phyloP scores from a whole-genome alignment of 2,329 filamentous ascomycete genomes.

The Neopestalotiopsis clavispora region DNA sequence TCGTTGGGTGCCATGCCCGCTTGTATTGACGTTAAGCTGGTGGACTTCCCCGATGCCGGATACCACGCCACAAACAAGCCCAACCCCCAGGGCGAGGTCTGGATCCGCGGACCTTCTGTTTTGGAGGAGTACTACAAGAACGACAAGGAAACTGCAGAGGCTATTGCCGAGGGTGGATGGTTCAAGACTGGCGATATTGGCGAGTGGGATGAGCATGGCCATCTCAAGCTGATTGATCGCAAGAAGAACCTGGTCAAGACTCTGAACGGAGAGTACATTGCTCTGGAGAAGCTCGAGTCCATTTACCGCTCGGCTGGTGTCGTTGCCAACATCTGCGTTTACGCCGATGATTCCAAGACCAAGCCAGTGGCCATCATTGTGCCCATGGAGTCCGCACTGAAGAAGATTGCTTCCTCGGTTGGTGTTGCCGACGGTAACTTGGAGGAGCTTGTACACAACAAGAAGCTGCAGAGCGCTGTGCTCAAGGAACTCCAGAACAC shows the following conservation, averaged over 20 bases:
- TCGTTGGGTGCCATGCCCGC: constrained; percentile 77
- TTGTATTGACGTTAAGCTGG: constrained; percentile 80
- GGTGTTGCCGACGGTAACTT: constrained; percentile 61
- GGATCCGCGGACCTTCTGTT: constrained; percentile 79
- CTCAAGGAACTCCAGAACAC: constrained; percentile 67
- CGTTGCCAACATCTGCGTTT: constrained; percentile 62
- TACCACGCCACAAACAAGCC: constrained; percentile 79
- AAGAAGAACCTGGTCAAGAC: constrained; percentile 93
- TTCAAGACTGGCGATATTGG: constrained; percentile 89
- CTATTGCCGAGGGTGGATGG: constrained; percentile 77
- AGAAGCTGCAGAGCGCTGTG: constrained; percentile 67
- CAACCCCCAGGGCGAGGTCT: constrained; percentile 82
- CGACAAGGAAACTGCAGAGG: constrained; percentile 73
- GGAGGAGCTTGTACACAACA: constrained; percentile 71
- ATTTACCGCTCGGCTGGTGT: constrained; percentile 55
- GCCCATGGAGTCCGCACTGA: constrained; percentile 58
- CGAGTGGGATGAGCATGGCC: constrained; percentile 74
- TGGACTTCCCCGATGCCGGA: constrained; percentile 83
- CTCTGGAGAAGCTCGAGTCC: constrained; percentile 72
- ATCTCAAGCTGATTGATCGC: constrained; percentile 79
- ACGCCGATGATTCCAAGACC: constrained; percentile 54
- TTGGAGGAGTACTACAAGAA: constrained; percentile 78
- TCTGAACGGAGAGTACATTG: constrained; percentile 81
- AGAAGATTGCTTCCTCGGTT: constrained; percentile 51
- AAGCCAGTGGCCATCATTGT: constrained; percentile 63